Percentiles rank a stretch among this genome's conserved stretches.
phyloP scores from a whole-genome alignment of 208 protist genomes.

The Trypanosoma avium region DNA sequence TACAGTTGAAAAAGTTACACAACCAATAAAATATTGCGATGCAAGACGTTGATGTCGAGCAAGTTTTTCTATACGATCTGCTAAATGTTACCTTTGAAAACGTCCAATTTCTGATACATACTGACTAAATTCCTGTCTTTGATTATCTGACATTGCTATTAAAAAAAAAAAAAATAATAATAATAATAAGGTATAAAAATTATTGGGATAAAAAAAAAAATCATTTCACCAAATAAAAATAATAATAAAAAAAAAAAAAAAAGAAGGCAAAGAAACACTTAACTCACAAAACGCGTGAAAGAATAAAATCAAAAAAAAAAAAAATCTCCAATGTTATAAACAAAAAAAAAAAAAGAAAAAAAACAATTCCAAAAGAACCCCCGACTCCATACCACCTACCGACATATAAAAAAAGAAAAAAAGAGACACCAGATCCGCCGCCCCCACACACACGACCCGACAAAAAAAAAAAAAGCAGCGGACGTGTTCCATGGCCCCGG shows the following conservation, averaged over 20 bases:
- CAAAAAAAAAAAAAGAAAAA: too few species aligned
- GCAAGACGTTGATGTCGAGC: conserved; percentile 57
- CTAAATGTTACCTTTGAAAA: conserved; percentile 68
- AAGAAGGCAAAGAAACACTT: neutral
- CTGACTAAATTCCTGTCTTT: conserved; percentile 52
- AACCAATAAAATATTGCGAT: conserved; percentile 89
- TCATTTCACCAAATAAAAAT: neutral
- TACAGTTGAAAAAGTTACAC: conserved; percentile 56
- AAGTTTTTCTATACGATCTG: conserved; percentile 70
- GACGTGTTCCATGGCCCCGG: too few species aligned
- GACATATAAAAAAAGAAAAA: too few species aligned
- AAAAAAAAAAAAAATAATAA: conserved; percentile 7
- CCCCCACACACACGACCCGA: too few species aligned
- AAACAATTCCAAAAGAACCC: too few species aligned
- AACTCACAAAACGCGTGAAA: neutral
- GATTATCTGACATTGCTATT: conserved; percentile 37
- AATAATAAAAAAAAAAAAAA: too few species aligned
- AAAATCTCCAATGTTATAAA: too few species aligned
- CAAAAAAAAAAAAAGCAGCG: too few species aligned
- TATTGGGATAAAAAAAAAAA: conserved; percentile 15
- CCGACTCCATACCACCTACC: too few species aligned
- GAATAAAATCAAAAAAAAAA: too few species aligned
- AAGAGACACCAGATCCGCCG: too few species aligned
- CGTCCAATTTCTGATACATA: conserved; percentile 81
- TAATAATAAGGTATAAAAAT: conserved; percentile 17